Conservation (phyloP, 805 yeast genomes). For the Scheffersomyces amazonensis region DNA sequence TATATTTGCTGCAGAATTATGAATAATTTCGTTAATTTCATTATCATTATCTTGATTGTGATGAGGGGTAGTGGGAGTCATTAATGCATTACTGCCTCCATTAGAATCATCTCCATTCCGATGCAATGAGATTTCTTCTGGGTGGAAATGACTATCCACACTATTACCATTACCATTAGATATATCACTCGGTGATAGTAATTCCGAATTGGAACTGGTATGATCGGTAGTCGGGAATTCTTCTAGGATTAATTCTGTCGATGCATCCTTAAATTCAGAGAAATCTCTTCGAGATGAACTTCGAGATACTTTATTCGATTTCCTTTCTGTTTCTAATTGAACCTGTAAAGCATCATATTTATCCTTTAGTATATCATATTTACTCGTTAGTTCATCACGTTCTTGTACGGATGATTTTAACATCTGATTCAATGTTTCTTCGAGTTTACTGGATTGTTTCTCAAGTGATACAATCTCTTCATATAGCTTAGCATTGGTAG, state of each 20-base stretch:
- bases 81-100: no score
- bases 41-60: neutral
- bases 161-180: no score
- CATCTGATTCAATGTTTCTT: conserved; percentile 4
- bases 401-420: conserved; percentile 7
- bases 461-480: conserved; percentile 10
- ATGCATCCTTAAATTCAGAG: neutral
- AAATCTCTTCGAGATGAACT: neutral
- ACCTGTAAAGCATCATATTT: neutral
- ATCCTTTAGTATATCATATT: neutral
- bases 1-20: neutral
- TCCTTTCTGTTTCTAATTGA: neutral
- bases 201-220: no score
- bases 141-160: no score
- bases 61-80: neutral
- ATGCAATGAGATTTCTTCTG: no score
- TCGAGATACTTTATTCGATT: neutral
- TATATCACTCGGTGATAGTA: no score
- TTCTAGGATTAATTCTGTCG: neutral
- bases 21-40: neutral
- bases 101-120: no score
- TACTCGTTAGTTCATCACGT: conserved; percentile 1
- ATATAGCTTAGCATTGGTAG: conserved; percentile 10
- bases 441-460: conserved; percentile 3
- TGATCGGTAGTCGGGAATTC: no score